phyloP scores from a whole-genome alignment of 352 stramenopile species.

The Globisporangium iwayamae region DNA sequence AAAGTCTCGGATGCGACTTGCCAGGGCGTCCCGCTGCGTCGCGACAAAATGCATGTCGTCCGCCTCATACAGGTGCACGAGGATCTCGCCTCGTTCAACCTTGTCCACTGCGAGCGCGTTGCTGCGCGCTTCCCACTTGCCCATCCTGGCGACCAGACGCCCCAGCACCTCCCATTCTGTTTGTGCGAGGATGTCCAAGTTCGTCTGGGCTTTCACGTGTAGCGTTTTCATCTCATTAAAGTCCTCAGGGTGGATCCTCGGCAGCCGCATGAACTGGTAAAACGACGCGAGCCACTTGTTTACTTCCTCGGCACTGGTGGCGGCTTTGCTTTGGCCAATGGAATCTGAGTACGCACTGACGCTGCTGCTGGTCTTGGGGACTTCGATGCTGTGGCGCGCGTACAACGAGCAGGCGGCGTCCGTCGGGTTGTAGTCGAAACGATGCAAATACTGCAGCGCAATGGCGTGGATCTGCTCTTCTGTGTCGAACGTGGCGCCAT shows the following conservation, averaged over 20 bases:
- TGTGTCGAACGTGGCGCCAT: conserved; percentile 77
- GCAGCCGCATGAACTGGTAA: conserved; percentile 54
- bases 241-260: conserved; percentile 30
- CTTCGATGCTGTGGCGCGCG: conserved; percentile 75
- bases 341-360: not conserved
- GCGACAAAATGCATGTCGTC: conserved; percentile 56
- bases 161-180: conserved; percentile 61
- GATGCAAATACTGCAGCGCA: conserved; percentile 75
- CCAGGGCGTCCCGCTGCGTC: conserved; percentile 32
- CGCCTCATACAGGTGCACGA: conserved; percentile 49
- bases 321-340: not conserved
- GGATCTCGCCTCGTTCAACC: conserved; percentile 45
- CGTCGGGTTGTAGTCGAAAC: conserved; percentile 76
- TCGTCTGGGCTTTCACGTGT: conserved; percentile 24
- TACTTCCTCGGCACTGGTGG: conserved; percentile 32
- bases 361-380: conserved; percentile 30
- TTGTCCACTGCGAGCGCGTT: conserved; percentile 22
- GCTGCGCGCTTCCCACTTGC: conserved; percentile 46
- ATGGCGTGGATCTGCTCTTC: conserved; percentile 68
- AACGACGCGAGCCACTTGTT: conserved; percentile 62
- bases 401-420: conserved; percentile 81
- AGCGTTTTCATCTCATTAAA: conserved; percentile 47
- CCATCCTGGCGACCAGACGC: conserved; percentile 48
- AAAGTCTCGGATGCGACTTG: conserved; percentile 44
- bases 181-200: conserved; percentile 22